Evolutionary conservation across 768 basidiomycete genomes (phyloP), one percentile per base, ranked within the genome.

Genomic region (Fistulinella prunicolor): DNA sequence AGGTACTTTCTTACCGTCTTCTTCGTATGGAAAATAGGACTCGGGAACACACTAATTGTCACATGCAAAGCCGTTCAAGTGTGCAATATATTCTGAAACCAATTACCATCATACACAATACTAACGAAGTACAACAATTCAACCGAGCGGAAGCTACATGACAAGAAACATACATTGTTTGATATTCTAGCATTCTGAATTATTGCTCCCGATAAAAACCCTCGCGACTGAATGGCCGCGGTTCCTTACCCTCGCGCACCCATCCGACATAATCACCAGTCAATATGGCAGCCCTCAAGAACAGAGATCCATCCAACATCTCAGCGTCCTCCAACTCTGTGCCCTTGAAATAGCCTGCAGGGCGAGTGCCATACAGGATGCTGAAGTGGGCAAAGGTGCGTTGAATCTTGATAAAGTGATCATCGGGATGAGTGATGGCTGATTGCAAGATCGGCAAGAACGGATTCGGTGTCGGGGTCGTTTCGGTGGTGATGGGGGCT

Each of bases 371-470:
- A 29, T 70, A 73, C 1, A 71, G 16, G 7, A 54, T 48, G 24
- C 63, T 47, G 43, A 59, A 71, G 49, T 71, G 71, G 0, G 63
- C 66, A 19, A 73, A 59, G 0, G 70, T 24, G 0, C 67, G 67
- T 28, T 71, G 68, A 16, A 65, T 53, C 44, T 71, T 71, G 37
- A 54, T 9, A 9, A 69, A 6, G 38, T 71, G 71, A 9, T 71
- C 70, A 4, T 50, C 41, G 0, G 71, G 70, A 47, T 73, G 67
- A 0, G 63, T 39, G 30, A 76, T 59, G 9, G 67, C 57, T 4
- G 64, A 63, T 44, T 76, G 68, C 35, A 77, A 56, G 53, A 76
- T 61, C 0, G 66, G 60, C 6, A 73, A 47, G 69, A 76, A 77
- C 0, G 64, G 57, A 43, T 77, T 76, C 3, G 71, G 67, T 3